Evolutionary conservation across 129 eudicot species (phyloP).

Genomic region (Mikania micrantha): DNA sequence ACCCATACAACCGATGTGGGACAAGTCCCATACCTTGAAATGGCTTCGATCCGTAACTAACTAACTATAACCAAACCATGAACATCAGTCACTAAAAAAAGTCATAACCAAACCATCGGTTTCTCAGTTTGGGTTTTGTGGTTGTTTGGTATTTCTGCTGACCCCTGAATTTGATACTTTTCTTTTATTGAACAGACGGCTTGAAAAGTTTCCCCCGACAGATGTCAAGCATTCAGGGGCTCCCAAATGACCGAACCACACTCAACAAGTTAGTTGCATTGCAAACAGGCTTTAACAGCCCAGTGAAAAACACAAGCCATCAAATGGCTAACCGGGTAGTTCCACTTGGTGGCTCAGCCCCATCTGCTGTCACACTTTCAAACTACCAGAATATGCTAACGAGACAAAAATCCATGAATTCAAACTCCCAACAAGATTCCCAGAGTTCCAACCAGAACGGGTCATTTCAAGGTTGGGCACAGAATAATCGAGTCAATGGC

Average conservation of each 20-base stretch:
- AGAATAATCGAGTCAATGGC: conserved; percentile 23
- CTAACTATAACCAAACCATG: no score
- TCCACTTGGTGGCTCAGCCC: conserved; percentile 42
- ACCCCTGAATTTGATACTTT: not conserved
- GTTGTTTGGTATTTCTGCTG: no score
- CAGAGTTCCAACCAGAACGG: conserved; percentile 28
- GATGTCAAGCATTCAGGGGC: conserved; percentile 31
- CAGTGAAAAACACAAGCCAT: conserved; percentile 31
- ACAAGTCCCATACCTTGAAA: no score
- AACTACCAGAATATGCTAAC: conserved; percentile 43
- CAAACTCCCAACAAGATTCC: conserved; percentile 51
- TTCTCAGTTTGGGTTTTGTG: no score
- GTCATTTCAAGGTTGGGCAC: conserved; percentile 33
- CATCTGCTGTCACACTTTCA: conserved; percentile 44
- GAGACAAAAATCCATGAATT: conserved; percentile 60
- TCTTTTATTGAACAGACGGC: conserved; percentile 38
- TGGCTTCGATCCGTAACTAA: no score
- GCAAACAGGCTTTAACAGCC: conserved; percentile 35
- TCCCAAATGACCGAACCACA: conserved; percentile 34
- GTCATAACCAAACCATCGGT: no score
- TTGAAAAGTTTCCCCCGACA: conserved; percentile 53
- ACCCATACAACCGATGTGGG: no score
- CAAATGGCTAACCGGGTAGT: conserved; percentile 32
- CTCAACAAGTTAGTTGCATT: conserved; percentile 20
- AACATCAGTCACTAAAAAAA: no score